phyloP scores from a whole-genome alignment of 306 rosid species.

The Glycine latifolia region DNA sequence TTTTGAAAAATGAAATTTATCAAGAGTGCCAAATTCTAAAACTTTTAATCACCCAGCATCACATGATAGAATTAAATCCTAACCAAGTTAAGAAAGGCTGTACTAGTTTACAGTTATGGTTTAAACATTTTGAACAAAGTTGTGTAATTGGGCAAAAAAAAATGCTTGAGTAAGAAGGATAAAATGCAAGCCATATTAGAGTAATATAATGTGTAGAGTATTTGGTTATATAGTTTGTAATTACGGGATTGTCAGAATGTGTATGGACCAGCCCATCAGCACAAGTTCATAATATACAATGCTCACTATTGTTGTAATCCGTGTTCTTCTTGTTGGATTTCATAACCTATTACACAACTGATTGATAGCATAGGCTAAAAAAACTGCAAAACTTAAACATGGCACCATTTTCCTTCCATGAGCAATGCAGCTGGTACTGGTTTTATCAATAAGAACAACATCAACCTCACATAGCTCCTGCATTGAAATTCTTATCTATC shows the following conservation, averaged over 20 bases:
- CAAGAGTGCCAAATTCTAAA: background rate
- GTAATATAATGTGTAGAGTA: constrained; percentile 29
- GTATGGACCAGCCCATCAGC: background rate
- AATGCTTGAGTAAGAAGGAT: background rate
- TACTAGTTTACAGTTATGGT: background rate
- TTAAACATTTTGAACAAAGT: background rate
- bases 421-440: constrained; percentile 30
- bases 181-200: background rate
- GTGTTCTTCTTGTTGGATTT: background rate
- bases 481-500: constrained; percentile 33
- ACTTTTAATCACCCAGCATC: background rate
- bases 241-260: constrained; percentile 38
- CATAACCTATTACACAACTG: constrained; percentile 19
- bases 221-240: constrained; percentile 8
- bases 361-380: constrained; percentile 14
- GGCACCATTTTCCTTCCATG: constrained; percentile 22
- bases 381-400: constrained; percentile 20
- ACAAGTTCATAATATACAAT: constrained; percentile 42
- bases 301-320: constrained; percentile 36
- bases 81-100: background rate
- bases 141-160: background rate
- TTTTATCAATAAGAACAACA: constrained; percentile 35
- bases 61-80: background rate
- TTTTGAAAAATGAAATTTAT: background rate
- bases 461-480: constrained; percentile 57